Evolutionary conservation across 2,329 filamentous ascomycete species (phyloP).

Genomic region (Arachnopeziza araneosa): DNA sequence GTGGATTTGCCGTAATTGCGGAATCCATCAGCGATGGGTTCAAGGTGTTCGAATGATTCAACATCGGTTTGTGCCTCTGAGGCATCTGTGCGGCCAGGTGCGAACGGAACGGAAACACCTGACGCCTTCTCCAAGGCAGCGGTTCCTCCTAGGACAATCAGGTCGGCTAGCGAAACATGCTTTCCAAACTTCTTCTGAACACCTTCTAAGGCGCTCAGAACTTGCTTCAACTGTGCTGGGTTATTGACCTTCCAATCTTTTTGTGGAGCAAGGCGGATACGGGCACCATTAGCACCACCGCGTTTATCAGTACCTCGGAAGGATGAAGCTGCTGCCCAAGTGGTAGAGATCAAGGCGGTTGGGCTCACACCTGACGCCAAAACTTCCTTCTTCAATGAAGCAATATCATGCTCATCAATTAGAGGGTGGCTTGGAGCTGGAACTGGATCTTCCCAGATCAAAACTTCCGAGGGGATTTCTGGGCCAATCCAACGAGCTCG

Average conservation of each 20-base stretch:
- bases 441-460: conserved; percentile 72
- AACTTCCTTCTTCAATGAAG: conserved; percentile 63
- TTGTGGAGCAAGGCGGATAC: conserved; percentile 68
- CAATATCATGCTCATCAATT: conserved; percentile 57
- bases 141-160: conserved; percentile 69
- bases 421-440: conserved; percentile 52
- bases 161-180: conserved; percentile 69
- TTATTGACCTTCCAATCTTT: conserved; percentile 72
- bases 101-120: conserved; percentile 61
- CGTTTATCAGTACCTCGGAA: conserved; percentile 77
- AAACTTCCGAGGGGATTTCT: conserved; percentile 63
- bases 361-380: conserved; percentile 55
- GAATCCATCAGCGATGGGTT: conserved; percentile 71
- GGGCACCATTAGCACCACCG: conserved; percentile 74
- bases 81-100: conserved; percentile 66
- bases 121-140: conserved; percentile 71
- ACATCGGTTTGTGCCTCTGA: conserved; percentile 67
- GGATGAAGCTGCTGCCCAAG: conserved; percentile 65
- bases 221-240: conserved; percentile 57
- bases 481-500: conserved; percentile 66
- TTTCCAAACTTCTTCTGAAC: conserved; percentile 61
- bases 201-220: conserved; percentile 55
- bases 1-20: conserved; percentile 68
- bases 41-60: conserved; percentile 57
- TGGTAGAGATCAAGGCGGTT: conserved; percentile 57